Percentiles rank a stretch among this genome's conserved stretches.
These are phyloP conservation scores for Alternaria arbusti DNA, from an alignment of 2,329 filamentous ascomycete species.

Conservation along the genomic window DNA sequence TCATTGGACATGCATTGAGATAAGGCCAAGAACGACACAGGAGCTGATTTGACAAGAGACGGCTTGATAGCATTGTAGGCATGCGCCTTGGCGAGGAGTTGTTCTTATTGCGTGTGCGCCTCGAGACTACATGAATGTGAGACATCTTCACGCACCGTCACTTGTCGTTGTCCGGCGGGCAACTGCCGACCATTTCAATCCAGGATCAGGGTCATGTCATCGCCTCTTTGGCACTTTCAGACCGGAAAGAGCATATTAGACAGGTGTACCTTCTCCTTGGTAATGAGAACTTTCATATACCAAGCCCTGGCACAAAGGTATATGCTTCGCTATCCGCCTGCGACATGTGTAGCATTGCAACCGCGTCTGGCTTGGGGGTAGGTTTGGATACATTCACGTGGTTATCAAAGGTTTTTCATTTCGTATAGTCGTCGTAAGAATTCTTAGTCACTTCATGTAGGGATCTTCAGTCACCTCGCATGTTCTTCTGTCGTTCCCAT, in stretches of 20 bases:
- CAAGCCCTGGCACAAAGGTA: background rate
- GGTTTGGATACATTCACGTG: background rate
- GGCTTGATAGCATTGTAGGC: background rate
- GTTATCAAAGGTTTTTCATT: background rate
- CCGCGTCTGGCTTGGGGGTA: background rate
- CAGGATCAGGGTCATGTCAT: background rate
- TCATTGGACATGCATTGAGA: background rate
- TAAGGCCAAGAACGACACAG: background rate
- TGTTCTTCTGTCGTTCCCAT: background rate
- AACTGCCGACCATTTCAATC: background rate
- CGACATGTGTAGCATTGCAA: background rate
- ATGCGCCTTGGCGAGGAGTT: fast-evolving
- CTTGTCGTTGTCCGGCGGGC: background rate
- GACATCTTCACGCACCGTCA: background rate
- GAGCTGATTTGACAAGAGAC: background rate
- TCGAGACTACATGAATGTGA: background rate
- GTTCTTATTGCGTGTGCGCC: background rate
- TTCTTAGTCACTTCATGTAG: background rate
- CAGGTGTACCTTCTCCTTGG: background rate
- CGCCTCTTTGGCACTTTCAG: background rate
- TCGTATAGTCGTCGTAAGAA: background rate
- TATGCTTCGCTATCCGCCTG: background rate
- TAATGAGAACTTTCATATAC: background rate
- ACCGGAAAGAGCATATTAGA: background rate
- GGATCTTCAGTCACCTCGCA: background rate